Base-by-base conservation (phyloP, 2,329 filamentous ascomycete species). In the Monilinia fructigena region DNA sequence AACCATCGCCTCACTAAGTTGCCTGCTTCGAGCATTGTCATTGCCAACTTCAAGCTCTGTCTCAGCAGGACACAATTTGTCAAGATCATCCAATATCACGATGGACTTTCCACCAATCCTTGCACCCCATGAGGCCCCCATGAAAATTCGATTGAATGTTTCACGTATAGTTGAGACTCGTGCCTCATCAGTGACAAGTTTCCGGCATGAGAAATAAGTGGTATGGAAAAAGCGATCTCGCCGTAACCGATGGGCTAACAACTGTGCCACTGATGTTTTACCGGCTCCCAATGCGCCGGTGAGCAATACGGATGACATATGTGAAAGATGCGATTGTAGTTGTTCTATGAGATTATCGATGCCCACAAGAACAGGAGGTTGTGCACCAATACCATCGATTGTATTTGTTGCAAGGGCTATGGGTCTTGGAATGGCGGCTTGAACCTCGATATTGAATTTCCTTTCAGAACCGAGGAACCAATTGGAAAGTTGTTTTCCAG, bases 11-110 rank as follows among this genome's bases (percentile, higher is more conserved):
- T 99, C 95, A 75, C 93, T 97, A 66, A 97, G 87, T 73, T 98
- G 93, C 45, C 93, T 87, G 76, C 93, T 98, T 70, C 94, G 86
- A 23, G 92, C 92, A 74, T 99, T 98, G 72, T 98, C 93, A 68
- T 93, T 93, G 69, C 92, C 92, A 5, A 96, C 91, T 77, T 97
- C 92, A 16, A 99, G 83, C 76, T 99, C 95, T 0, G 93, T 97
- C 78, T 99, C 96, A 0, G 89, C 89, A 0, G 95, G 94, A 75
- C 94, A 98, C 1, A 99, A 82, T 74, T 92, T 92, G 78, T 99
- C 95, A 8, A 99, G 80, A 74, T 99, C 95, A 74, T 99, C 95
- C 1, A 99, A 82, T 59, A 99, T 86, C 26, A 99, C 91, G 3
- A 98, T 77, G 0, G 93, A 86, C 69, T 87, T 89, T 5, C 95